Evolutionary conservation across 345 rosid genomes (phyloP).

Genomic region (Rhodamnia argentea): DNA sequence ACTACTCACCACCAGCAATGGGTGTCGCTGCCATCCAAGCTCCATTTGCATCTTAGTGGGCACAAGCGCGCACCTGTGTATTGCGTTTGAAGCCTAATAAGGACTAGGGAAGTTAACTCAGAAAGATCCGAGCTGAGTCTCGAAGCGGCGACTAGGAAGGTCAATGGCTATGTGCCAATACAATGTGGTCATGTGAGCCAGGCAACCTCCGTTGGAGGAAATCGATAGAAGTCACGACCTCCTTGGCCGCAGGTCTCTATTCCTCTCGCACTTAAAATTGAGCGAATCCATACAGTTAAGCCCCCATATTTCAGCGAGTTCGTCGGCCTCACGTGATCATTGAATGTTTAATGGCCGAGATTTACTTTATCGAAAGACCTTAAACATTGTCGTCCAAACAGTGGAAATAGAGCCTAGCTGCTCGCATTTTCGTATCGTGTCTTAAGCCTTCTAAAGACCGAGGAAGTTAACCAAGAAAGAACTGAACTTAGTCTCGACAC

Average conservation of each 20-base stretch:
- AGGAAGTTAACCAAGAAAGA: no score
- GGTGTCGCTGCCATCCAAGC: background rate
- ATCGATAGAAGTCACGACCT: no score
- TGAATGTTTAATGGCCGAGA: background rate
- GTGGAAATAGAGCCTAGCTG: background rate
- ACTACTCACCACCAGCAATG: background rate
- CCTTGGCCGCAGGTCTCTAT: background rate
- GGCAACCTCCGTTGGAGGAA: no score
- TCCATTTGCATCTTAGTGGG: background rate
- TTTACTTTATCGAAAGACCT: background rate
- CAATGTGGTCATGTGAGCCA: background rate
- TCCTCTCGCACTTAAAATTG: background rate
- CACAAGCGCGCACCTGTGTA: background rate
- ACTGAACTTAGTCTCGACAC: no score
- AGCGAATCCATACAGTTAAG: background rate
- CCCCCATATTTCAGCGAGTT: background rate
- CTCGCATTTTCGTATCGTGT: no score
- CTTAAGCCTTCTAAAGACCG: no score
- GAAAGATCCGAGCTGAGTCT: background rate
- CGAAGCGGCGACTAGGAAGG: background rate
- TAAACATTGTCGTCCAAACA: background rate
- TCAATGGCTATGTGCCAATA: no score
- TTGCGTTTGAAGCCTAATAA: background rate
- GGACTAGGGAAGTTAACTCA: background rate
- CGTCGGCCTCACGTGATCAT: background rate